Evolutionary conservation across 2,329 filamentous ascomycete species (phyloP), one percentile per base, ranked within the genome.

Genomic region (Monilinia fructigena): DNA sequence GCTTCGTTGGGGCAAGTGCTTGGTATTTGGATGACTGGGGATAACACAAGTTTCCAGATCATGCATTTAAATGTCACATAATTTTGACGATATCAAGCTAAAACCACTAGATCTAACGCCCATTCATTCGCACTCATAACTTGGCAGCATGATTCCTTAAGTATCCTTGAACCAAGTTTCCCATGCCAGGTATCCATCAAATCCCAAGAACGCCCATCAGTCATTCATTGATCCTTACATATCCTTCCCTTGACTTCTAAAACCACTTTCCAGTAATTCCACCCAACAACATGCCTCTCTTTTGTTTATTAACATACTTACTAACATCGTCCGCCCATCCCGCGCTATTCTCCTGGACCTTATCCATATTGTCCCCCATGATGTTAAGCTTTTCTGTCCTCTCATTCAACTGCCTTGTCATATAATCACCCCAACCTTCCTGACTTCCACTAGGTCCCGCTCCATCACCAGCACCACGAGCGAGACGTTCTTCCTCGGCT

Each of bases 241-340:
- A 12, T 14, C 23, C 52, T 26, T 6, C 10, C 14, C n/a, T n/a
- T 16, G 23, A 16, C 16, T 20, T 16, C 28, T 72, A 75, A 56
- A 75, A 72, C 64, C 87, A 88, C 73, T 87, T 87, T 74, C 85
- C 81, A 75, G 86, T 88, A 23, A 89, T 78, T 68, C 84, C 82
- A 1, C 93, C 92, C 72, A 96, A 79, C 18, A 97, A 81, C 70
- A 95, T 82, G 70, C 91, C 93, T 76, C 88, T 86, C 84, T 98
- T 98, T 81, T 98, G 94, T 79, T 89, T 89, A 67, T 83, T 85
- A 5, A 97, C 89, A 77, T 86, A 97, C 77, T 96, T 97, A 74
- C 86, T 89, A 63, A 96, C 93, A 75, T 96, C 93, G 42, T 93
- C 87, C 18, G 92, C 89, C 88, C 92, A 98, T 23, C 88, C 90